Evolutionary conservation across 2,329 filamentous ascomycete genomes (phyloP).

Genomic region (Pleurostoma richardsiae): DNA sequence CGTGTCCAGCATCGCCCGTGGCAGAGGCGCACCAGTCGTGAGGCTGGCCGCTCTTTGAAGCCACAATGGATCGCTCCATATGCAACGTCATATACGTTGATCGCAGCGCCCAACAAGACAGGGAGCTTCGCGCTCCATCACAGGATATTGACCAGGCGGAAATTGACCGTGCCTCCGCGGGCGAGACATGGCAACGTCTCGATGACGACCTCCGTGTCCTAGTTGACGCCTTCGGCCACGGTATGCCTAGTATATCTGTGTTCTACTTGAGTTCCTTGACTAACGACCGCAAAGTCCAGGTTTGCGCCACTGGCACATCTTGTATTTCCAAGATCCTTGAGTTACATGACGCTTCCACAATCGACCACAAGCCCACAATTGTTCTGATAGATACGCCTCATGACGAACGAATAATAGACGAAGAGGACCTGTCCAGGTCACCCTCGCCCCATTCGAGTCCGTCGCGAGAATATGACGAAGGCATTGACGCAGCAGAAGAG

Average conservation of each 20-base stretch:
- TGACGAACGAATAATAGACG: constrained; percentile 37
- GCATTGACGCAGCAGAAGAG: constrained; percentile 33
- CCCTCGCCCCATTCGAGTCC: constrained; percentile 38
- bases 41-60: constrained; percentile 54
- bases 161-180: constrained; percentile 7
- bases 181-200: background rate
- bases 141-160: background rate
- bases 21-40: constrained; percentile 54
- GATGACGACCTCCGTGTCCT: constrained; percentile 34
- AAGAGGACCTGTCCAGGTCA: constrained; percentile 28
- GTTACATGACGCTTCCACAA: constrained; percentile 45
- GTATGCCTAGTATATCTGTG: constrained; percentile 31
- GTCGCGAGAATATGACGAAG: constrained; percentile 27
- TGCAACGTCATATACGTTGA: constrained; percentile 59
- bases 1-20: constrained; percentile 18
- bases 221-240: constrained; percentile 45
- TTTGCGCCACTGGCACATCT: constrained; percentile 46
- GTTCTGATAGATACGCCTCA: constrained; percentile 53
- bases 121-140: constrained; percentile 28
- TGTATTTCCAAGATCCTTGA: constrained; percentile 49
- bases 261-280: constrained; percentile 26
- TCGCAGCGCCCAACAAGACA: constrained; percentile 43
- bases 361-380: constrained; percentile 50
- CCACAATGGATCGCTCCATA: constrained; percentile 51
- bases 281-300: constrained; percentile 35